A percentile compares a stretch with the other conserved stretches of the same genome.
phyloP scores from a whole-genome alignment of 1,139 yeast species.

The Oligophagozyma castellii region DNA sequence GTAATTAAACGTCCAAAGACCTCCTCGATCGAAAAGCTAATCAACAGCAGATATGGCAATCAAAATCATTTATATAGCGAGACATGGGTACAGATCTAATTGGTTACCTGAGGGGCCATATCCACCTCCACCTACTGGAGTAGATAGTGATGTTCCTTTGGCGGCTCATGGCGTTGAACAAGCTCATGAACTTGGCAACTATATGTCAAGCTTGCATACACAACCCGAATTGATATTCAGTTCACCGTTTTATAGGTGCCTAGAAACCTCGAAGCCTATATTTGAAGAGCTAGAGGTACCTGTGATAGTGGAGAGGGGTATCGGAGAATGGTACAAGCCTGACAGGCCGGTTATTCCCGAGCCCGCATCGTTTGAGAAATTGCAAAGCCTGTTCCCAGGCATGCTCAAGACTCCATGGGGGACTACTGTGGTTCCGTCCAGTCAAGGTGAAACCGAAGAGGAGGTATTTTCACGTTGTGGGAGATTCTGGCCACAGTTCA shows the following conservation, averaged over 20 bases:
- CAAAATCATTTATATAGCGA: conserved; percentile 27
- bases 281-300: conserved; percentile 40
- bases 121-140: conserved; percentile 65
- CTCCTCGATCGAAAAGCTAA: too few species aligned
- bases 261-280: conserved; percentile 67
- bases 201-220: conserved; percentile 29
- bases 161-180: conserved; percentile 71
- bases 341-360: conserved; percentile 38
- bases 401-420: conserved; percentile 32
- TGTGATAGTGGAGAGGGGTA: conserved; percentile 54
- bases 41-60: conserved; percentile 20
- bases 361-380: conserved; percentile 40
- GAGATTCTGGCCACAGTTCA: conserved; percentile 35
- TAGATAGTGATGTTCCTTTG: conserved; percentile 65
- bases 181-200: conserved; percentile 57
- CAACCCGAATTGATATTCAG: conserved; percentile 49
- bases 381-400: conserved; percentile 37
- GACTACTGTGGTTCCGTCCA: conserved; percentile 39
- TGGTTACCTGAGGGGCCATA: conserved; percentile 62
- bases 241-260: conserved; percentile 82
- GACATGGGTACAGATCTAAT: conserved; percentile 69
- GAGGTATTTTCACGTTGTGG: conserved; percentile 44
- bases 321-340: conserved; percentile 56
- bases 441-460: conserved; percentile 49
- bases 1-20: too few species aligned